phyloP scores from a whole-genome alignment of 768 basidiomycete species.

The Tubosaeta sp. region DNA sequence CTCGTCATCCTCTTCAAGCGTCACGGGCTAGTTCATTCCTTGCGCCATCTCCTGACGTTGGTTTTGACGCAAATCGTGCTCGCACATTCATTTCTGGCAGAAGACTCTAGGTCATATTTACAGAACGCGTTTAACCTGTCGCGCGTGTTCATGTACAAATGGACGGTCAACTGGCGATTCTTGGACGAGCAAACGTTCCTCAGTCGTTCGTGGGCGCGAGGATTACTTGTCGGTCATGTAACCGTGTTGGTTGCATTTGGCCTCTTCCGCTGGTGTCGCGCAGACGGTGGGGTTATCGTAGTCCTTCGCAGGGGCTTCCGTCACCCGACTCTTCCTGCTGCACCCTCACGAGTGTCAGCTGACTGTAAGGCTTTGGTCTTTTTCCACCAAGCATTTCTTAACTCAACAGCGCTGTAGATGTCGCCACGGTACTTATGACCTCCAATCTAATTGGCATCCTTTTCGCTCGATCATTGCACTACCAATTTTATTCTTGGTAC shows the following conservation, averaged over 20 bases:
- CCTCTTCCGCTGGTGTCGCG: conserved; percentile 67
- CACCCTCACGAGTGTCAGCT: conserved; percentile 43
- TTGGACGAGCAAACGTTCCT: conserved; percentile 74
- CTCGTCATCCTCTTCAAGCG: conserved; percentile 78
- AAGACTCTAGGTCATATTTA: conserved; percentile 62
- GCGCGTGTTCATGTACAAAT: conserved; percentile 87
- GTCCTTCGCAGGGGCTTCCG: conserved; percentile 55
- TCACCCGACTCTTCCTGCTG: conserved; percentile 48
- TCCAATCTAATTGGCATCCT: conserved; percentile 89
- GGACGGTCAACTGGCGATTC: conserved; percentile 99
- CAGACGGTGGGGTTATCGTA: conserved; percentile 60
- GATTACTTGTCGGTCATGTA: conserved; percentile 65
- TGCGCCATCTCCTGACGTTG: conserved; percentile 44
- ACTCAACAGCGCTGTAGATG: conserved; percentile 47
- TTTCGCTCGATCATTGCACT: conserved; percentile 92
- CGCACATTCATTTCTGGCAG: conserved; percentile 65
- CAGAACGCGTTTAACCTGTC: conserved; percentile 80
- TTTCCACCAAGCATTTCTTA: conserved; percentile 1
- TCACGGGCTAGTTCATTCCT: conserved; percentile 50
- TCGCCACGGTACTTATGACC: conserved; percentile 79
- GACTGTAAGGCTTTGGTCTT: conserved; percentile 51
- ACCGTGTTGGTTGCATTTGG: conserved; percentile 61
- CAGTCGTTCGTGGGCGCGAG: conserved; percentile 53
- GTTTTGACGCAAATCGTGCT: conserved; percentile 49
- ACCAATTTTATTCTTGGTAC: conserved; percentile 99